A percentile compares a stretch with the other conserved stretches of the same genome.
These are phyloP conservation scores for Violaceomyces palustris DNA, from an alignment of 1,284 basidiomycete genomes.

Conservation along the genomic window DNA sequence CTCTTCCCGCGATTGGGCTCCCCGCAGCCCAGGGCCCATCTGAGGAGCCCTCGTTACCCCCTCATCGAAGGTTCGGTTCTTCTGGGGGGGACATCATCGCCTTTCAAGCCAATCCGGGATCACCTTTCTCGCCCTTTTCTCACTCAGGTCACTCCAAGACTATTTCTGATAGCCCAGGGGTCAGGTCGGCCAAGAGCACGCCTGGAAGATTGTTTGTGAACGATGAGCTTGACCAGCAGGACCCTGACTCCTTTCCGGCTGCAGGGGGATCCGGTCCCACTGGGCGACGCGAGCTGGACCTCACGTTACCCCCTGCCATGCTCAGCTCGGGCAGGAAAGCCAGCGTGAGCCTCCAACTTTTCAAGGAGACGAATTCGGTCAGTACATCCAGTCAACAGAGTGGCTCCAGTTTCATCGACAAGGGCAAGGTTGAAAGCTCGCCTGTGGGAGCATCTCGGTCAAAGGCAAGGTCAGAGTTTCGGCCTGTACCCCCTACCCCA, in stretches of 20 bases:
- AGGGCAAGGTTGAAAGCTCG: conserved; percentile 1
- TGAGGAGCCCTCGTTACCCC: too few relatives aligned
- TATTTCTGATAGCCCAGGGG: conserved; percentile 18
- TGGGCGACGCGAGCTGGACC: conserved; percentile 7
- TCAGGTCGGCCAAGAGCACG: conserved; percentile 28
- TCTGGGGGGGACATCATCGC: too few relatives aligned
- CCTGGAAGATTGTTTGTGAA: conserved; percentile 16
- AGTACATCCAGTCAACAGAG: conserved; percentile 9
- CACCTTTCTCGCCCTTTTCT: not conserved
- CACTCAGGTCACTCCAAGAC: too few relatives aligned
- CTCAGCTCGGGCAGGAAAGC: conserved; percentile 43
- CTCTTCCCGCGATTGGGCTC: too few relatives aligned
- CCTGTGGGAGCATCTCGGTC: too few relatives aligned
- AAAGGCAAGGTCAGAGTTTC: too few relatives aligned
- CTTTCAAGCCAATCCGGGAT: not conserved
- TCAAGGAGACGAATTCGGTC: conserved; percentile 38
- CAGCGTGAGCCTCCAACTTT: conserved; percentile 42
- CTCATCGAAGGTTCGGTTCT: too few relatives aligned
- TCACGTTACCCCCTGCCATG: conserved; percentile 32
- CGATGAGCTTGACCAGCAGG: conserved; percentile 6
- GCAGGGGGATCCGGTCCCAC: not conserved
- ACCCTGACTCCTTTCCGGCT: conserved; percentile 3
- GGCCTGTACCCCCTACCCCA: too few relatives aligned
- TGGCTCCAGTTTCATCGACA: conserved; percentile 10
- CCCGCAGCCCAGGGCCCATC: too few relatives aligned